These are phyloP conservation scores for Gorgonomyces haynaldii DNA, from an alignment of 192 early-diverging fungal species.

Conservation along the genomic window DNA sequence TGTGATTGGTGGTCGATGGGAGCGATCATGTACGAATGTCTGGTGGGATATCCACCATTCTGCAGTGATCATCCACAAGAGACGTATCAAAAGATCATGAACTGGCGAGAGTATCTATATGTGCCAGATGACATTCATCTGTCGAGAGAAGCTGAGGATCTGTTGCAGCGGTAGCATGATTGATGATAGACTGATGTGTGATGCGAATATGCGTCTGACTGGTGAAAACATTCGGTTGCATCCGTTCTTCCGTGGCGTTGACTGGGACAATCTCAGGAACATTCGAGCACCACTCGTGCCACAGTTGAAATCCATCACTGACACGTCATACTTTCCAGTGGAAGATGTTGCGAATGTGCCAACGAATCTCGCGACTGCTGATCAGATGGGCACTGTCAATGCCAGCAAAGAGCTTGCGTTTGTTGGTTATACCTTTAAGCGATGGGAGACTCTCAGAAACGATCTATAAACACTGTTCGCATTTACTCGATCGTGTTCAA, in stretches of 20 bases:
- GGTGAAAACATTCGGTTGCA: slow-evolving; percentile 79
- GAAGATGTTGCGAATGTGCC: slow-evolving; percentile 65
- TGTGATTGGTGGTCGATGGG: slow-evolving; percentile 99
- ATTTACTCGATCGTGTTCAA: no score
- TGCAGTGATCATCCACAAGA: slow-evolving; percentile 91
- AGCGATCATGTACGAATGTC: slow-evolving; percentile 98
- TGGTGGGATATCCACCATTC: slow-evolving; percentile 97
- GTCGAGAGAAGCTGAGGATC: slow-evolving; percentile 80
- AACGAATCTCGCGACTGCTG: slow-evolving; percentile 16
- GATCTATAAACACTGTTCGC: slow-evolving; percentile 40
- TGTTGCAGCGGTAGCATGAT: slow-evolving; percentile 62
- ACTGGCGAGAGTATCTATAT: slow-evolving; percentile 81
- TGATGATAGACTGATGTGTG: slow-evolving; percentile 60
- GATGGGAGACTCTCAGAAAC: slow-evolving; percentile 52
- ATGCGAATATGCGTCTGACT: slow-evolving; percentile 73
- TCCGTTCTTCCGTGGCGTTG: slow-evolving; percentile 88
- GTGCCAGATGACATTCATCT: slow-evolving; percentile 91
- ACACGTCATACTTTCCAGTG: slow-evolving; percentile 95
- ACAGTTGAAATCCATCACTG: slow-evolving; percentile 82
- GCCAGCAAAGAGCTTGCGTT: slow-evolving; percentile 91
- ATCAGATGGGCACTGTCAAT: slow-evolving; percentile 29
- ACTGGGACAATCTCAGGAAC: slow-evolving; percentile 76
- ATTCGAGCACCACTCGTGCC: slow-evolving; percentile 89
- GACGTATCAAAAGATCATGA: slow-evolving; percentile 96
- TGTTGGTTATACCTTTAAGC: slow-evolving; percentile 97